Base-by-base conservation (phyloP, 805 yeast genomes). In the Komagataella kurtzmanii region DNA sequence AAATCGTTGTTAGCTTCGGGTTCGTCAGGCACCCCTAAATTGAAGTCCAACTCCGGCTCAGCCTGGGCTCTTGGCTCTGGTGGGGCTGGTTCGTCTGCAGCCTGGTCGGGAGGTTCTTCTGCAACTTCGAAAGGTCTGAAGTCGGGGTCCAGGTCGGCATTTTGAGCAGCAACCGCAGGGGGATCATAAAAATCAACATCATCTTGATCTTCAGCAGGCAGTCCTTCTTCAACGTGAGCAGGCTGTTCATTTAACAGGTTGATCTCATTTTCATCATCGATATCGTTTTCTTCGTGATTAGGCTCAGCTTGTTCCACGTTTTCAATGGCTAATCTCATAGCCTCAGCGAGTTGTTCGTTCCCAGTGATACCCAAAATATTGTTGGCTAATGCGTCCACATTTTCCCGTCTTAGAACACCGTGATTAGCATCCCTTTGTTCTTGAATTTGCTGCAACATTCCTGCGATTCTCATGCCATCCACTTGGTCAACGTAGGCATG, bases 111-210 rank as follows among this genome's bases (percentile, higher is more conserved):
- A 30, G 40, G 40, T 30, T 30, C 6, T 10, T 30, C 12, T 30
- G 4, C 40, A 10, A 8, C 10, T 10, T 14, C 40, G n/a, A 30
- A 30, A 10, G 40, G 40, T 30, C 40, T 46, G 21, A 18, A 46
- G 14, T 18, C 17, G 7, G 56, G 7, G 57, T 49, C 53, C 57
- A 36, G 18, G 54, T 55, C 24, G 54, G 52, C 2, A 59, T 17
- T 54, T 71, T 63, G 52, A 66, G 69, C 12, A 73, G 12, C 40
- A 5, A 30, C 14, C 12, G 14, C 40, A 30, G 40, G 12, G 7
- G 48, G 30, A 3, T 19, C 24, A 46, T n/a, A 3, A 1, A 30
- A 5, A 30, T 30, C 14, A 30, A 10, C 23, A 17, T 18, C 14
- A 49, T 36, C 19, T 49, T 49, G 21, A 17, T 43, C 43, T 17